phyloP scores from a whole-genome alignment of 352 stramenopile genomes.

The Phytophthora vignae region DNA sequence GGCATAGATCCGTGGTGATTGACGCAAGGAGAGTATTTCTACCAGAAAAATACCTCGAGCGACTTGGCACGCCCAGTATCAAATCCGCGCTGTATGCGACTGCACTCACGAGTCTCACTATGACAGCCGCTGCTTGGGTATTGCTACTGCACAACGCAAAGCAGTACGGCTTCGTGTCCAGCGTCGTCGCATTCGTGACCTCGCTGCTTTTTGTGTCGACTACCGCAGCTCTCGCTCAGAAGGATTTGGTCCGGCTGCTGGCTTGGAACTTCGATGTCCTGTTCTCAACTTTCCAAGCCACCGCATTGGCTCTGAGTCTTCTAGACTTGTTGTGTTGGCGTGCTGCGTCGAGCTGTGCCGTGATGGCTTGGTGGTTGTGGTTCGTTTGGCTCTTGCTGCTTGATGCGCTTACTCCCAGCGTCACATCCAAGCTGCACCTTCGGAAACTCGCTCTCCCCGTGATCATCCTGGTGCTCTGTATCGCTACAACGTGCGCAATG shows the following conservation, averaged over 20 bases:
- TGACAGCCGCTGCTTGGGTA: background rate
- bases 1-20: constrained; percentile 1
- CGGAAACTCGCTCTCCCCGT: background rate
- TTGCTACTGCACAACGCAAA: background rate
- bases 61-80: background rate
- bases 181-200: background rate
- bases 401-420: constrained; percentile 46
- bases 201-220: background rate
- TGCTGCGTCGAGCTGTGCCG: constrained; percentile 27
- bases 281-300: constrained; percentile 19
- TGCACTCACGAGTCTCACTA: background rate
- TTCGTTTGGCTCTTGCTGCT: constrained; percentile 49
- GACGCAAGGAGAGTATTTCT: constrained; percentile 1
- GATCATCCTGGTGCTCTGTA: constrained; percentile 1
- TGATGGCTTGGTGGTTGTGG: constrained; percentile 52
- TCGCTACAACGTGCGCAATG: background rate
- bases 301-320: constrained; percentile 23
- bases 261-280: constrained; percentile 23
- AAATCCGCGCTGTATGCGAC: background rate
- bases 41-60: background rate
- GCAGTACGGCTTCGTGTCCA: background rate
- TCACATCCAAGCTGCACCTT: constrained; percentile 3
- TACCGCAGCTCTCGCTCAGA: background rate
- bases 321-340: constrained; percentile 46
- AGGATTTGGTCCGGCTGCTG: constrained; percentile 13